Percentiles rank a stretch among this genome's conserved stretches.
Conservation (phyloP, 148 eudicot species). For the Rhododendron vialii region DNA sequence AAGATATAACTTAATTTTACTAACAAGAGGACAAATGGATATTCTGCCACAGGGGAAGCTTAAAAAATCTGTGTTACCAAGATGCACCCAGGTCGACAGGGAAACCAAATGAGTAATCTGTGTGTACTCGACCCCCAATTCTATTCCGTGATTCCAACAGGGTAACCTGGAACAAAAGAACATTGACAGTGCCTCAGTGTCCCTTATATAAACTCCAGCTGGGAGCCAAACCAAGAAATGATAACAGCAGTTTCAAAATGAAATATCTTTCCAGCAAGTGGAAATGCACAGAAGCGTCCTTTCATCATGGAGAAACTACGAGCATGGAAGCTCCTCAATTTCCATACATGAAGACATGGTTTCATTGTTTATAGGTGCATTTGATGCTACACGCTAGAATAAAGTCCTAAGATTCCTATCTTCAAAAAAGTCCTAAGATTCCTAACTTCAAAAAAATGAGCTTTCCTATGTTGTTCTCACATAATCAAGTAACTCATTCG, state of each 20-base stretch:
- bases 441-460: background rate
- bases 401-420: background rate
- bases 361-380: background rate
- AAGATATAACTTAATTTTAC: background rate
- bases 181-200: background rate
- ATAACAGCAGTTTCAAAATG: background rate
- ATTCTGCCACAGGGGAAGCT: background rate
- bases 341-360: background rate
- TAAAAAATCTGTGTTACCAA: slow-evolving; percentile 44
- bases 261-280: background rate
- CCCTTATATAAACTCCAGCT: background rate
- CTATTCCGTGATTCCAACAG: slow-evolving; percentile 91
- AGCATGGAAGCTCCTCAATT: background rate
- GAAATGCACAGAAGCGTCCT: background rate
- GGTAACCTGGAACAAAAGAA: slow-evolving; percentile 47
- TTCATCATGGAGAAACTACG: background rate
- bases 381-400: background rate
- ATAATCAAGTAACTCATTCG: background rate
- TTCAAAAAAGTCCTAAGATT: background rate
- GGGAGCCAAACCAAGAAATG: background rate
- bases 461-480: background rate
- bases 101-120: slow-evolving; percentile 93
- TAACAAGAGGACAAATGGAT: background rate
- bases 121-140: slow-evolving; percentile 94
- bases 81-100: slow-evolving; percentile 98